These are phyloP conservation scores for Fusarium illudens DNA, from an alignment of 2,329 filamentous ascomycete genomes.

Conservation along the genomic window DNA sequence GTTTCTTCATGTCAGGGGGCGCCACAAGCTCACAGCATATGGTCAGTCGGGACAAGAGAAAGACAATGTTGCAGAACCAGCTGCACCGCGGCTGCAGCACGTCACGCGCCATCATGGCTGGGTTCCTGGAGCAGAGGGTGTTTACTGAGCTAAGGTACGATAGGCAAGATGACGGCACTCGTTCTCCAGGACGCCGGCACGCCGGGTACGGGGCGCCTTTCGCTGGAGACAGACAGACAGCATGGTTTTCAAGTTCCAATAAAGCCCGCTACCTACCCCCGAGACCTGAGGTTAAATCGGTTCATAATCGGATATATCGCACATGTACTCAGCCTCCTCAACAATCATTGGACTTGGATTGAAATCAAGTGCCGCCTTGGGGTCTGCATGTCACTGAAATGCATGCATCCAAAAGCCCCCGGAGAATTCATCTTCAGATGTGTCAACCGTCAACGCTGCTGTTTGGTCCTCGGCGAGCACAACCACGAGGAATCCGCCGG, in stretches of 20 bases:
- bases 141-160: not conserved
- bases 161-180: not conserved
- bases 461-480: not conserved
- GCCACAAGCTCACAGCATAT: slow-evolving; percentile 10
- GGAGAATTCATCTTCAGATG: not conserved
- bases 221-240: not conserved
- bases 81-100: slow-evolving; percentile 13
- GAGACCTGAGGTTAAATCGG: not conserved
- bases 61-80: slow-evolving; percentile 3
- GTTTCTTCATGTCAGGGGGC: slow-evolving; percentile 1
- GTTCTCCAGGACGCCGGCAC: not conserved
- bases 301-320: not conserved
- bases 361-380: not conserved
- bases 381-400: not conserved
- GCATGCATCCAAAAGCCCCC: not conserved
- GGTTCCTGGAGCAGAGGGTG: not conserved
- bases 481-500: not conserved
- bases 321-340: not conserved
- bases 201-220: not conserved
- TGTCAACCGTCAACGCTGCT: not conserved
- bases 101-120: slow-evolving; percentile 19
- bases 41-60: not conserved
- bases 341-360: not conserved
- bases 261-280: not conserved
- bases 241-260: not conserved